Conservation (phyloP, 148 eudicot species). For the Spergularia bocconei region DNA sequence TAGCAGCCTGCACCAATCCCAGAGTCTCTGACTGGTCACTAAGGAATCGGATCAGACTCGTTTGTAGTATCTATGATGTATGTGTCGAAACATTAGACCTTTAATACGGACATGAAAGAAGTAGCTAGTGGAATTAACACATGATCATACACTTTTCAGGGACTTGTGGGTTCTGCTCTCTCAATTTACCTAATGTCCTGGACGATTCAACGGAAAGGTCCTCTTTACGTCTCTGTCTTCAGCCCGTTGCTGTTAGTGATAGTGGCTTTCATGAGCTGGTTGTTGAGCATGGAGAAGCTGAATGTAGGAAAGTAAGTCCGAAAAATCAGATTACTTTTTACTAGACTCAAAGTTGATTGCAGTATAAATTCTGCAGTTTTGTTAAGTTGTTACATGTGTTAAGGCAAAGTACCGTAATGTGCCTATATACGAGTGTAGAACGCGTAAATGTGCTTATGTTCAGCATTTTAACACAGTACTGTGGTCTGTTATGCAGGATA, state of each 20-base stretch:
- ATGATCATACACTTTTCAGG: slow-evolving; percentile 36
- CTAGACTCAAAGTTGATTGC: no score
- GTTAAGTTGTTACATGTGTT: no score
- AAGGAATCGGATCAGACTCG: slow-evolving; percentile 36
- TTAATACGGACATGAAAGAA: neutral
- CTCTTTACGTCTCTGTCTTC: slow-evolving; percentile 82
- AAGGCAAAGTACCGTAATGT: no score
- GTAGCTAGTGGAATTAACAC: neutral
- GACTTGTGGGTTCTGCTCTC: slow-evolving; percentile 56
- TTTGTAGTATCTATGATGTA: slow-evolving; percentile 65
- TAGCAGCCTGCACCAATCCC: slow-evolving; percentile 40
- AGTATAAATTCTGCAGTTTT: no score
- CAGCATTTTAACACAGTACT: neutral
- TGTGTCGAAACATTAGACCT: neutral
- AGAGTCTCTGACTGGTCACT: slow-evolving; percentile 54
- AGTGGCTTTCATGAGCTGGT: slow-evolving; percentile 80
- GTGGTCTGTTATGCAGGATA: slow-evolving; percentile 24
- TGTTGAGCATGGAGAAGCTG: slow-evolving; percentile 51
- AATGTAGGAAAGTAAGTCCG: slow-evolving; percentile 74
- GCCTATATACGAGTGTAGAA: no score
- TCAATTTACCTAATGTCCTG: slow-evolving; percentile 69
- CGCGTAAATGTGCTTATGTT: no score
- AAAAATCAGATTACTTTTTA: no score
- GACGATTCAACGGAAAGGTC: slow-evolving; percentile 81
- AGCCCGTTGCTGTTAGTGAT: slow-evolving; percentile 71